These are phyloP conservation scores for Ceratobasidium sp. DNA, from an alignment of 1,284 basidiomycete species.

Conservation along the genomic window DNA sequence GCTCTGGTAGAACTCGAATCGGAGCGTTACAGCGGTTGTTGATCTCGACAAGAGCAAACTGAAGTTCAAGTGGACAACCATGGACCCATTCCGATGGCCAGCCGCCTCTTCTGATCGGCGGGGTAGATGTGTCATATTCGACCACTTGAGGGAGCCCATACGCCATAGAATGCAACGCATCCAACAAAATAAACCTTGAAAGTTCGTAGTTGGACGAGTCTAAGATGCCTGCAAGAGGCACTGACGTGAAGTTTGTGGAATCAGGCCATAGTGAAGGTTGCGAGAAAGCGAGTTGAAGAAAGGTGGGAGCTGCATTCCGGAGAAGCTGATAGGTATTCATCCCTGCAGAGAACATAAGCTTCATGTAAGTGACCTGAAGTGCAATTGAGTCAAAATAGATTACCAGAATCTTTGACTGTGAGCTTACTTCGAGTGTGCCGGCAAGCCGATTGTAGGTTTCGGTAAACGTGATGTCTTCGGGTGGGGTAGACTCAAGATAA, in stretches of 20 bases:
- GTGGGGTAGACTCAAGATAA: neutral
- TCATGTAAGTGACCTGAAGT: neutral
- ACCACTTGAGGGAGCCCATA: slow-evolving; percentile 9
- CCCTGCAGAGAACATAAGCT: neutral
- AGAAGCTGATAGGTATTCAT: neutral
- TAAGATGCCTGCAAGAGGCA: neutral
- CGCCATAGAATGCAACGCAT: neutral
- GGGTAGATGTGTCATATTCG: slow-evolving; percentile 11
- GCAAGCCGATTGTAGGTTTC: neutral
- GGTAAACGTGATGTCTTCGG: neutral
- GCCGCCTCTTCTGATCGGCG: neutral
- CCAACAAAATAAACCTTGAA: neutral
- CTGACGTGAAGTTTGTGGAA: neutral
- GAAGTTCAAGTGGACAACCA: neutral
- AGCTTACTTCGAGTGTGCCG: slow-evolving; percentile 15
- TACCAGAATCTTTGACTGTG: neutral
- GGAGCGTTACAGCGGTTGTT: neutral
- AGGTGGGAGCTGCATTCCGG: neutral
- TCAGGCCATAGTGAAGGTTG: neutral
- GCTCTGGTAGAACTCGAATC: neutral
- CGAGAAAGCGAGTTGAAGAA: neutral
- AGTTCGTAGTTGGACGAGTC: neutral
- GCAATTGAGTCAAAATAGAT: neutral
- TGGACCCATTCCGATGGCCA: neutral
- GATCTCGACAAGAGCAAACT: slow-evolving; percentile 7